Base-by-base conservation (phyloP, 495 filamentous ascomycete species). In the Aspergillus steynii region DNA sequence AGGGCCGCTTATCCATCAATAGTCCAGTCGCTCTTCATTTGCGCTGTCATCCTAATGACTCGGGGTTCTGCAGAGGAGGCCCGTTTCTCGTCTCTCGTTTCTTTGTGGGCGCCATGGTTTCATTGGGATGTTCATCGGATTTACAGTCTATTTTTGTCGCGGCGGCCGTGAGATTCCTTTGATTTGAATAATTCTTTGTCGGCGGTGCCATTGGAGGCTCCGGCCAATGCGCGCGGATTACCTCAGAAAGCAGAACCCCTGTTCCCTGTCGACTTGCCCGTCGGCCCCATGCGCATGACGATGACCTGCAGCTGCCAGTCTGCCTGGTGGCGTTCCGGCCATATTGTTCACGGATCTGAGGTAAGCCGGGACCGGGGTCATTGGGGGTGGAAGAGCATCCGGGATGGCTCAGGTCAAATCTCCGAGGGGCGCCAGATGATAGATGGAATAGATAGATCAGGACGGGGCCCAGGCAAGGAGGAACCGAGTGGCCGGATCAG, bases 361-460 rank as follows among this genome's bases (percentile, higher is more conserved):
- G 12, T 42, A 42, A 42, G 37, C 9, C 31, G 5, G 1, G 31
- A 34, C 9, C 20, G 20, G 20, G 20, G 20, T 20, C 20, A 20
- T 20, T 20, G 20, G 20, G 20, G 20, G 20, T 20, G 20, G 31
- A 34, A 34, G 31, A 34, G 42, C 42, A 46, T 15, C 8, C 42
- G 42, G 26, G 15, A 50, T 12, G 15, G n/a, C 56, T 31, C 56
- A n/a, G 50, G 37, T 56, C 29, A 60, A 61, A 55, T 61, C 55
- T 65, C 63, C 63, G 63, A 61, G 9, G 31, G 47, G 27, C 14
- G 28, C 32, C 56, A 29, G 50, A n/a, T 61, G 63, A 61, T 56
- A 55, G 58, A 61, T 65, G 52, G 50, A 65, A 42, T 65, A 52
- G 63, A 65, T 55, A 61, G 55, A 65, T 65, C 63, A 51, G 59